phyloP scores from a whole-genome alignment of 306 rosid genomes.

The Mimosa pudica region DNA sequence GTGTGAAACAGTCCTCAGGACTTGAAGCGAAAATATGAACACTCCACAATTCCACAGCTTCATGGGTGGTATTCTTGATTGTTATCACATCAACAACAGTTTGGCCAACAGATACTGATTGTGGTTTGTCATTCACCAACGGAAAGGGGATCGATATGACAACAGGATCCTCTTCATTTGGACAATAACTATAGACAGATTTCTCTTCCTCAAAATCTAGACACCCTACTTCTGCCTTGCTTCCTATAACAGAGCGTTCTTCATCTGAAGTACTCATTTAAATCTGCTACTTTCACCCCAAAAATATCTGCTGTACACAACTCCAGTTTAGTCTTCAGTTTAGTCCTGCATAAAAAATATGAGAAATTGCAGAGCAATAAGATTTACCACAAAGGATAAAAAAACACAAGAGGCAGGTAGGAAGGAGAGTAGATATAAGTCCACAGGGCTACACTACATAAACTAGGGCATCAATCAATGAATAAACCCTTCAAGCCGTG shows the following conservation, averaged over 20 bases:
- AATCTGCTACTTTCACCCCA: constrained; percentile 31
- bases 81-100: constrained; percentile 60
- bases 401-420: background rate
- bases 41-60: constrained; percentile 75
- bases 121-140: constrained; percentile 66
- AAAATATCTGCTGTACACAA: constrained; percentile 32
- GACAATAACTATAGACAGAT: constrained; percentile 67
- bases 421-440: background rate
- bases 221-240: constrained; percentile 73
- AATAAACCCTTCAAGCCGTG: background rate
- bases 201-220: constrained; percentile 79
- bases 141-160: constrained; percentile 76
- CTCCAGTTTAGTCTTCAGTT: constrained; percentile 37
- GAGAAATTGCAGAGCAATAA: background rate
- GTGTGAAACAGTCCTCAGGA: constrained; percentile 72
- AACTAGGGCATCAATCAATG: background rate
- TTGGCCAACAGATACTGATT: constrained; percentile 55
- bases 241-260: constrained; percentile 77
- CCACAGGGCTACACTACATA: background rate
- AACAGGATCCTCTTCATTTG: constrained; percentile 51
- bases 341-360: constrained; percentile 38
- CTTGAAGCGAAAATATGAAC: constrained; percentile 75
- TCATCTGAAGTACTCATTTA: constrained; percentile 68
- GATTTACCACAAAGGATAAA: background rate
- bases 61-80: constrained; percentile 64